Evolutionary conservation across 2,329 filamentous ascomycete species (phyloP).

Genomic region (Epichloe sibirici): DNA sequence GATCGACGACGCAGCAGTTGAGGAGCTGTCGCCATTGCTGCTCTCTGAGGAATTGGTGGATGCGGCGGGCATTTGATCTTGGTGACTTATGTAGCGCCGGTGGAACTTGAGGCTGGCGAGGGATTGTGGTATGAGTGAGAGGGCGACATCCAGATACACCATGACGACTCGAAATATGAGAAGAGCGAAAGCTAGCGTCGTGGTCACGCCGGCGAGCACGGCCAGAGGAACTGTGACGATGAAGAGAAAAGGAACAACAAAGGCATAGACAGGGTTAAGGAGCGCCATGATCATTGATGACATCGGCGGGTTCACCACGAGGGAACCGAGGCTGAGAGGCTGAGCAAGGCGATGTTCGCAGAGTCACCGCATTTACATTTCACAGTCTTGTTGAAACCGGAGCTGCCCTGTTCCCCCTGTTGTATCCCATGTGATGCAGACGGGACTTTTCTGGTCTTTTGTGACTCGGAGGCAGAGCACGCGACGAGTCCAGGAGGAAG

Average conservation of each 20-base stretch:
- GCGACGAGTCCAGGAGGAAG: neutral
- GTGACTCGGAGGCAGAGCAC: neutral
- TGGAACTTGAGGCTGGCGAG: constrained; percentile 29
- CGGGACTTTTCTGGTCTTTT: too few species aligned
- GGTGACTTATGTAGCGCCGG: constrained; percentile 10
- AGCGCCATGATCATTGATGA: constrained; percentile 30
- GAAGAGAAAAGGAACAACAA: constrained; percentile 50
- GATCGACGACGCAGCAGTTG: constrained; percentile 4
- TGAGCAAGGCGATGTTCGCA: neutral
- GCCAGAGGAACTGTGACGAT: constrained; percentile 51
- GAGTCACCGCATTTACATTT: neutral
- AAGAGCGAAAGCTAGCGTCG: constrained; percentile 46
- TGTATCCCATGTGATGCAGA: neutral
- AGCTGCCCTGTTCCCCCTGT: neutral
- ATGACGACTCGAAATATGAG: constrained; percentile 48
- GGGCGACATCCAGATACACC: constrained; percentile 50
- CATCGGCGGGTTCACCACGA: too few species aligned
- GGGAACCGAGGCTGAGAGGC: neutral
- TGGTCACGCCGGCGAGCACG: constrained; percentile 51
- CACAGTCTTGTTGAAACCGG: neutral
- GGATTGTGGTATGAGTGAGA: constrained; percentile 44
- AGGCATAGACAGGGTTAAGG: constrained; percentile 40
- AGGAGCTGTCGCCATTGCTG: constrained; percentile 9
- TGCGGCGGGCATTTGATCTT: constrained; percentile 4
- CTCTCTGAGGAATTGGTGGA: constrained; percentile 10